Base-by-base conservation (phyloP, 2,329 filamentous ascomycete species). In the Colletotrichum lindemuthianum region DNA sequence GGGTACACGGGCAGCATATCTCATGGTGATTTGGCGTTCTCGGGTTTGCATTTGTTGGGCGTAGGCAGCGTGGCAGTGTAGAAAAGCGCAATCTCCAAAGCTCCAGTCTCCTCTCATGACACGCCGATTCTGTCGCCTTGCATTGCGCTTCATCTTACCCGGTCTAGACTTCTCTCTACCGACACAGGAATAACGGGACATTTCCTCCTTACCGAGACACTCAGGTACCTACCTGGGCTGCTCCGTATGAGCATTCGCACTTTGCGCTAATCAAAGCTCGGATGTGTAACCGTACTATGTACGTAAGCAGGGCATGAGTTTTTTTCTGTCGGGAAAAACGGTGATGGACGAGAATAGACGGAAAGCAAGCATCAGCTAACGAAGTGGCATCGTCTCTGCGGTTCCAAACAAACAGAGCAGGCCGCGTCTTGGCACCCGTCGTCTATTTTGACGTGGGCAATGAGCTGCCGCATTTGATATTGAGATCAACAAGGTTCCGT, bases 81-180 rank as follows among this genome's bases (percentile, higher is more conserved):
- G 50, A 45, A 53, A 24, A 61, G 34, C 16, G 50, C 41, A 65
- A 63, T 65, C 47, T 63, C 51, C 44, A 37, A 55, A 36, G 57
- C 50, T 34, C 44, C 51, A 8, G 45, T 64, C 24, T 49, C 58
- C 60, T 13, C 48, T 41, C 34, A 65, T 65, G 61, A 65, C 50
- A 57, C 51, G 57, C 60, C 50, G 16, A 36, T n/a, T 15, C 4
- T 10, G 36, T 63, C 36, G 24, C 49, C 34, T 12, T 61, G 59
- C 59, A 36, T 57, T 48, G 11, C 34, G 11, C 24, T 10, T 9
- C 12, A 24, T 4, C 6, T 47, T 15, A 11, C 33, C 2, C 8
- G 24, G 24, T 24, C 24, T 24, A 24, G 24, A 24, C 24, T 24
- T 24, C 24, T 24, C 24, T 24, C 24, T 24, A 24, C 24, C 24